These are phyloP conservation scores for Irpex sp. DNA, from an alignment of 1,284 basidiomycete genomes.

Conservation along the genomic window DNA sequence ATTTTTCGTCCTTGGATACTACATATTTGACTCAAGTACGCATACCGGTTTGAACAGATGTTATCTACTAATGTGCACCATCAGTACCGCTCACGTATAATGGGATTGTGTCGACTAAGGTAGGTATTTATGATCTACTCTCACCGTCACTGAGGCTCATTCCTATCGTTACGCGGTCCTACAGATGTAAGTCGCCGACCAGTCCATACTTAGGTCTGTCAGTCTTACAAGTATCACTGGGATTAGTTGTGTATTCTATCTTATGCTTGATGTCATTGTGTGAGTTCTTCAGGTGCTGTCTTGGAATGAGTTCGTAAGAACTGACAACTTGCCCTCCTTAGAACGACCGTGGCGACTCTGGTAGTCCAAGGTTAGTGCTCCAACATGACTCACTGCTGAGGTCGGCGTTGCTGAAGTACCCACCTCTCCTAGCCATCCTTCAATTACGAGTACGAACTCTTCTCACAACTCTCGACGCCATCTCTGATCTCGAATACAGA, in stretches of 20 bases:
- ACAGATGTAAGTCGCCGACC: neutral
- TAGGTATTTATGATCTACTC: neutral
- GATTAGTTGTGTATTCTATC: slow-evolving; percentile 12
- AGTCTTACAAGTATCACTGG: neutral
- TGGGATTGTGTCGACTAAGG: neutral
- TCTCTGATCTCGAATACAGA: slow-evolving; percentile 11
- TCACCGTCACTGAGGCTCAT: neutral
- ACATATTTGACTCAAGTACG: slow-evolving; percentile 12
- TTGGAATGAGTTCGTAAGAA: too few species aligned
- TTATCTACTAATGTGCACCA: neutral
- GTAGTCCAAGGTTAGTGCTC: slow-evolving; percentile 16
- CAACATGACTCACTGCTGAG: neutral
- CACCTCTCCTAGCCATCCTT: slow-evolving; percentile 10
- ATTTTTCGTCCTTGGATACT: slow-evolving; percentile 16
- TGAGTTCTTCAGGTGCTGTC: slow-evolving; percentile 5
- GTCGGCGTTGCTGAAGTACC: neutral
- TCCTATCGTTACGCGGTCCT: neutral
- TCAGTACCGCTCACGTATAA: neutral
- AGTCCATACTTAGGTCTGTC: neutral
- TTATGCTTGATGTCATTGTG: slow-evolving; percentile 20
- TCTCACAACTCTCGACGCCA: neutral
- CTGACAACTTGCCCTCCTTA: neutral
- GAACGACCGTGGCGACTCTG: slow-evolving; percentile 15
- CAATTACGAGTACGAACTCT: slow-evolving; percentile 14
- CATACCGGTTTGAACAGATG: neutral